Base-by-base conservation (phyloP, 768 basidiomycete species). In the Hysterangium stoloniferum region DNA sequence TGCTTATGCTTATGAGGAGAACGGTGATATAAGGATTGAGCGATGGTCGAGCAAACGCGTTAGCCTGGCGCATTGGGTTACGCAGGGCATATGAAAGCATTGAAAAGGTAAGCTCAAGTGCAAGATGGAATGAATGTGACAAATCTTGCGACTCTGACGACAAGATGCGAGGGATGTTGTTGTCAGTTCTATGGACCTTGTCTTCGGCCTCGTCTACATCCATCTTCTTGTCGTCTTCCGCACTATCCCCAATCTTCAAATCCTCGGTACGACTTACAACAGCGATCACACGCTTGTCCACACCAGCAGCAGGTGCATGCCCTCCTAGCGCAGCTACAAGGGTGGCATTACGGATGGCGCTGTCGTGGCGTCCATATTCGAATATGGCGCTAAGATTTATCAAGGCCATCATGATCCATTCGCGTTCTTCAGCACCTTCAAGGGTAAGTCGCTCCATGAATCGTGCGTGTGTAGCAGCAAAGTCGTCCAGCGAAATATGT, bases 331-430 rank as follows among this genome's bases (percentile, higher is more conserved):
- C 38, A 13, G 49, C 28, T n/a, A 24, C 19, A 17, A 51, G 27
- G 4, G 38, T 43, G 8, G 37, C 49, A 19, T 51, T 51, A 11
- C 49, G 37, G 17, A 51, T 43, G 38, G 40, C 35, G 33, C 38
- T 82, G 4, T 73, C 75, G 2, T 82, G 73, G 24, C 80, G 74
- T 29, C 96, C 95, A 58, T 94, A 98, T 65, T 98, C 93, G 59
- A 97, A 70, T 7, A 96, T 65, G 0, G 86, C 78, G 4, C 79
- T 74, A 28, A 97, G 73, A 63, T 95, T 95, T 57, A 90, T 72
- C 40, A 86, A 70, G 0, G 80, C 95, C 90, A 98, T 95, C 86
- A 94, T 92, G 58, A 90, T 84, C 96, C 96, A 99, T 51, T 95
- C 90, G 25, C 83, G 80, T 61, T 83, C 85, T 56, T 86, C 79